Percentiles rank a stretch among this genome's conserved stretches.
Conservation (phyloP, 208 protist genomes). For the Leishmania gerbilli region DNA sequence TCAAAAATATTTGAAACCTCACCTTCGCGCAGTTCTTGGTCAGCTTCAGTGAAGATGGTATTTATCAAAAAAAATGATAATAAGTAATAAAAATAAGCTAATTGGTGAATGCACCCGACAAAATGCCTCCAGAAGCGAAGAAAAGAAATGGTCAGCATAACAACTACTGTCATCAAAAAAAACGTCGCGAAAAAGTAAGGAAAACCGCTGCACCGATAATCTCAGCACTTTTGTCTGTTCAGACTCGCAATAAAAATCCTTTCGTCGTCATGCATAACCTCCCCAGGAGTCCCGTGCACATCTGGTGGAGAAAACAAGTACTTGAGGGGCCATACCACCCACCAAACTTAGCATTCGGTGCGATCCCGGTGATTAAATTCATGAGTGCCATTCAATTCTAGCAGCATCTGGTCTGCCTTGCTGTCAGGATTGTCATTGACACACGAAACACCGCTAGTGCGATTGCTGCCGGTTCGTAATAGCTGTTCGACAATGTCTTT, state of each 20-base stretch:
- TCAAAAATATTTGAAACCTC: not conserved
- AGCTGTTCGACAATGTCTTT: conserved; percentile 34
- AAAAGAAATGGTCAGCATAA: not conserved
- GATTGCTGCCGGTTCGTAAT: not conserved
- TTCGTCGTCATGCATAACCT: not conserved
- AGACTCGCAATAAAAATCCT: not conserved
- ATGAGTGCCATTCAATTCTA: conserved; percentile 58
- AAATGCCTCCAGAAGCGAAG: not conserved
- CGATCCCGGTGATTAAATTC: conserved; percentile 50
- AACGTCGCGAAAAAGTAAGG: not conserved
- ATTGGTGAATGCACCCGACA: not conserved
- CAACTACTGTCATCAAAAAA: not conserved
- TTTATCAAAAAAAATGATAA: not conserved
- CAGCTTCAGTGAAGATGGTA: no score
- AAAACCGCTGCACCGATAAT: not conserved
- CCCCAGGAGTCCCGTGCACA: not conserved
- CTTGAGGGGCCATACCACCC: not conserved
- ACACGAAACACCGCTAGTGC: conserved; percentile 13
- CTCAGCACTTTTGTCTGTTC: not conserved
- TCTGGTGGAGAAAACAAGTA: not conserved
- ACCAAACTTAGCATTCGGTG: conserved; percentile 25
- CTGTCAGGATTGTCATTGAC: conserved; percentile 31
- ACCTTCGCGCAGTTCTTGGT: not conserved
- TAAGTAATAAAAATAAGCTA: not conserved
- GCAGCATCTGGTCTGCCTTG: conserved; percentile 47